Evolutionary conservation across 805 yeast species (phyloP).

Genomic region (Teunomyces stri): DNA sequence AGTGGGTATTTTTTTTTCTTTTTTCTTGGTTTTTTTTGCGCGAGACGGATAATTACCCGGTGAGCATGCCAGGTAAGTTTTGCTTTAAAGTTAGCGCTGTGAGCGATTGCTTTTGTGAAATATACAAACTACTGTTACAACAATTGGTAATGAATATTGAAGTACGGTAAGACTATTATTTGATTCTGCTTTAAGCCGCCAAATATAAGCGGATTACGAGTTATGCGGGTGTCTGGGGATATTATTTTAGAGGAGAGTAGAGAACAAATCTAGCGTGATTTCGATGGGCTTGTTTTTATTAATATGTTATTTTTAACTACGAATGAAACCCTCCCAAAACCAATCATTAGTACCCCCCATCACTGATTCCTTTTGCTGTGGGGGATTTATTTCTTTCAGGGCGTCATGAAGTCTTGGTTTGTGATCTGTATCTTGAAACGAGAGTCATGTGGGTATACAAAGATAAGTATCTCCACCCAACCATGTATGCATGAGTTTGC

Average conservation of each 20-base stretch:
- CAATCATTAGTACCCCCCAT: not conserved
- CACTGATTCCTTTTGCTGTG: not conserved
- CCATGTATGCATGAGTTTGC: no score
- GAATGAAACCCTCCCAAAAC: not conserved
- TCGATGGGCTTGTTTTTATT: not conserved
- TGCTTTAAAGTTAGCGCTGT: not conserved
- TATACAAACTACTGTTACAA: no score
- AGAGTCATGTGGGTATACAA: no score
- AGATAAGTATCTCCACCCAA: no score
- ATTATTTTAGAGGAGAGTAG: not conserved
- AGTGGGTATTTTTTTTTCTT: no score
- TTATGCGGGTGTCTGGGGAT: not conserved
- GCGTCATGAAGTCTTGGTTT: not conserved
- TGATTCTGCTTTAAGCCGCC: no score
- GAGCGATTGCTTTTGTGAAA: no score
- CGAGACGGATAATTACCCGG: not conserved
- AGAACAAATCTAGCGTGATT: constrained; percentile 2
- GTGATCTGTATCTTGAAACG: no score
- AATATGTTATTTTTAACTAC: not conserved
- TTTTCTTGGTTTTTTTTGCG: not conserved
- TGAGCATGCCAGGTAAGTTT: not conserved
- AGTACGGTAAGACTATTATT: no score
- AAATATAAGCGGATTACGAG: not conserved
- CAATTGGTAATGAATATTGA: no score
- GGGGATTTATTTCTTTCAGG: not conserved